Evolutionary conservation across 75 land plant genomes (phyloP).

Genomic region (Sequoia sempervirens): DNA sequence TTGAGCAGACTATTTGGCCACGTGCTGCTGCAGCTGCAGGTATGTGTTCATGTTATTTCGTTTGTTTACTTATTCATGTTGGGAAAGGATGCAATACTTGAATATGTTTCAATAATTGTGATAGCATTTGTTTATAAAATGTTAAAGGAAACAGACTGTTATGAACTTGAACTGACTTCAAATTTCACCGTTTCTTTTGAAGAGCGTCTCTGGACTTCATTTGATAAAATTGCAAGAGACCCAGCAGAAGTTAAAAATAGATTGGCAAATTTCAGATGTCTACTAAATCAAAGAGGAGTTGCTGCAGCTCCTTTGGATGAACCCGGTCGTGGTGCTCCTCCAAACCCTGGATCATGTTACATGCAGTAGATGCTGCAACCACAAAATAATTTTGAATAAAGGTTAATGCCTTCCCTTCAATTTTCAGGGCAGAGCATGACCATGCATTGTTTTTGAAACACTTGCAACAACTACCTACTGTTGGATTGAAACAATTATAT

Average conservation of each 20-base stretch:
- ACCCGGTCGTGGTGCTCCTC: constrained; percentile 37
- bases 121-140: too few species aligned
- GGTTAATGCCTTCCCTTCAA: neutral
- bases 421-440: neutral
- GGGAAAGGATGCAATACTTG: too few species aligned
- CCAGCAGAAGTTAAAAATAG: constrained; percentile 35
- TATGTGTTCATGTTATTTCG: constrained; percentile 12
- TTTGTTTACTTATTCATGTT: neutral
- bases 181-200: neutral
- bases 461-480: too few species aligned
- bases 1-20: constrained; percentile 91
- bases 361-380: constrained; percentile 26
- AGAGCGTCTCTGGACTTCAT: constrained; percentile 87
- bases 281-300: constrained; percentile 80
- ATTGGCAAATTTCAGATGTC: constrained; percentile 65
- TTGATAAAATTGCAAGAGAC: constrained; percentile 45
- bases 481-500: too few species aligned
- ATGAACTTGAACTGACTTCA: neutral
- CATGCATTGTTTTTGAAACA: neutral
- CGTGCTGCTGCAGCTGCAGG: constrained; percentile 98
- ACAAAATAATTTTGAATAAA: neutral
- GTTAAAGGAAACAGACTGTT: neutral
- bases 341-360: constrained; percentile 54
- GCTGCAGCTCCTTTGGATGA: constrained; percentile 64
- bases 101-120: too few species aligned